Conservation (phyloP, 345 rosid species). For the Leavenworthia alabamica region DNA sequence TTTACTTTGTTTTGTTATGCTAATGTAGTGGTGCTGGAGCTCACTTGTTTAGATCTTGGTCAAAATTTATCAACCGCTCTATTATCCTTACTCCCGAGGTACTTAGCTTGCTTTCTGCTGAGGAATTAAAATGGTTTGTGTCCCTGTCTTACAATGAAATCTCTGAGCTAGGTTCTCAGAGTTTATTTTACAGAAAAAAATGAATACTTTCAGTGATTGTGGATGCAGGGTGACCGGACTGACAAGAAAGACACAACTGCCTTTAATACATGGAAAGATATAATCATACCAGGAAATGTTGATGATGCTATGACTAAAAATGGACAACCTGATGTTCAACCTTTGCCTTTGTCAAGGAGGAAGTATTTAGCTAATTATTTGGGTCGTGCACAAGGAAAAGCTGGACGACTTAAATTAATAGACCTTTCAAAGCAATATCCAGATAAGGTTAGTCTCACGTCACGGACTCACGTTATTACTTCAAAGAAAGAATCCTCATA, state of each 20-base stretch:
- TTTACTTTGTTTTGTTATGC: not conserved
- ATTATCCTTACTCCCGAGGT: conserved; percentile 85
- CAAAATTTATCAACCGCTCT: conserved; percentile 62
- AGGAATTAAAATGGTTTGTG: not conserved
- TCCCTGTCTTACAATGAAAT: not conserved
- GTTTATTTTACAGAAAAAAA: not conserved
- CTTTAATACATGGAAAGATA: conserved; percentile 95
- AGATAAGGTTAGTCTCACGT: conserved; percentile 55
- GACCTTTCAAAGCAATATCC: conserved; percentile 79
- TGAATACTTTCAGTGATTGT: conserved; percentile 2
- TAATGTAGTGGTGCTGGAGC: conserved; percentile 61
- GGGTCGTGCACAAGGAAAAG: conserved; percentile 88
- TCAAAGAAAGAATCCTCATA: not conserved
- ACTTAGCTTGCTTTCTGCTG: not conserved
- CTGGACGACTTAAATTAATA: conserved; percentile 75
- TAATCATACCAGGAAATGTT: conserved; percentile 89
- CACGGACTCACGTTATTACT: not conserved
- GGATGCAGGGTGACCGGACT: conserved; percentile 86
- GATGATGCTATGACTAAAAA: conserved; percentile 78
- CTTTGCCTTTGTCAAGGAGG: conserved; percentile 68
- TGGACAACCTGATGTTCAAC: conserved; percentile 48
- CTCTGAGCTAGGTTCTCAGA: not conserved
- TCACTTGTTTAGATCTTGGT: conserved; percentile 78
- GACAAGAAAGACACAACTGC: conserved; percentile 87
- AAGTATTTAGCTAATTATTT: conserved; percentile 81